phyloP scores from a whole-genome alignment of 2,329 filamentous ascomycete genomes.

The Talaromyces sp. region DNA sequence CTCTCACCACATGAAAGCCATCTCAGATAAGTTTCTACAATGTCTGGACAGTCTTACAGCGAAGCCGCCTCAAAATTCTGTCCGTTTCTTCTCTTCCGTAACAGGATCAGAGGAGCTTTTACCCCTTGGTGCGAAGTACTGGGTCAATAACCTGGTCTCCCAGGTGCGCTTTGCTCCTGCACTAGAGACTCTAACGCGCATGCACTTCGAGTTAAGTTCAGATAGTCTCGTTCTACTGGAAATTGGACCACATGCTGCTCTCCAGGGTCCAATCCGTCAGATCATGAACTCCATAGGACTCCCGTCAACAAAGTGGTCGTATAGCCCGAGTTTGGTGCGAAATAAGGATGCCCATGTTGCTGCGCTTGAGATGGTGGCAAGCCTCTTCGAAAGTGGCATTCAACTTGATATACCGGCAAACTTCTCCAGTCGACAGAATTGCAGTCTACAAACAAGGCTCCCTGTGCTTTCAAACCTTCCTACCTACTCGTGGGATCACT shows the following conservation, averaged over 20 bases:
- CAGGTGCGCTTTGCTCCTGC: slow-evolving; percentile 36
- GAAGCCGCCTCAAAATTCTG: background rate
- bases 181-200: background rate
- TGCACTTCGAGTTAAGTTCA: background rate
- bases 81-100: slow-evolving; percentile 22
- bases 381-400: slow-evolving; percentile 17
- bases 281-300: background rate
- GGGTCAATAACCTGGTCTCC: slow-evolving; percentile 35
- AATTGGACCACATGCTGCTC: slow-evolving; percentile 34
- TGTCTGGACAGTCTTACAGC: background rate
- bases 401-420: slow-evolving; percentile 12
- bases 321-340: background rate
- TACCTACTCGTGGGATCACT: slow-evolving; percentile 26
- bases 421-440: slow-evolving; percentile 4
- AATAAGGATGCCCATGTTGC: background rate
- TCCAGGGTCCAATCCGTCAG: slow-evolving; percentile 26
- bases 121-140: slow-evolving; percentile 30
- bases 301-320: background rate
- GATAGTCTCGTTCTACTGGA: slow-evolving; percentile 21
- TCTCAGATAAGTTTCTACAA: slow-evolving; percentile 22
- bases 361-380: slow-evolving; percentile 18
- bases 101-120: background rate
- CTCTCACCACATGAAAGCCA: slow-evolving; percentile 41
- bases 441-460: background rate
- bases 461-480: slow-evolving; percentile 20